phyloP scores from a whole-genome alignment of 1,284 basidiomycete species.

The Cryptococcus depauperatus region DNA sequence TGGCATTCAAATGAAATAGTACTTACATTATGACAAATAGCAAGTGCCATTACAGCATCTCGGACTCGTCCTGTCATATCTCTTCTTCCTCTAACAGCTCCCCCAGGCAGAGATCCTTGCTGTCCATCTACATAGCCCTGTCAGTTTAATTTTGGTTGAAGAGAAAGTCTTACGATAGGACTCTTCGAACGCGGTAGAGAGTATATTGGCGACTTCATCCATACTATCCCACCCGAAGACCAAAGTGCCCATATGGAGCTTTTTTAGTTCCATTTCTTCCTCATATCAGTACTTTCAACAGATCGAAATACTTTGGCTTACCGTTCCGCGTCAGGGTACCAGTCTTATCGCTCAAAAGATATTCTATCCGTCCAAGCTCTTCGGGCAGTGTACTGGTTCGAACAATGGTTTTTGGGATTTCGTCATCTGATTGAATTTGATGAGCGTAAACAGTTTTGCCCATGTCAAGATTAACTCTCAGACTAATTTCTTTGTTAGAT shows the following conservation, averaged over 20 bases:
- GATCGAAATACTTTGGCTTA: slow-evolving; percentile 39
- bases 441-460: slow-evolving; percentile 97
- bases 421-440: slow-evolving; percentile 84
- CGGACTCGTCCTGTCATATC: slow-evolving; percentile 94
- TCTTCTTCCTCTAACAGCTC: slow-evolving; percentile 58
- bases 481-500: slow-evolving; percentile 49
- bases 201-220: slow-evolving; percentile 91
- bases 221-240: slow-evolving; percentile 93
- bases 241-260: slow-evolving; percentile 97
- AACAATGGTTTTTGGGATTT: slow-evolving; percentile 93
- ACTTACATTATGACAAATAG: slow-evolving; percentile 88
- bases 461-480: slow-evolving; percentile 98
- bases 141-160: not conserved
- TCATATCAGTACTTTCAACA: slow-evolving; percentile 3
- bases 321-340: slow-evolving; percentile 97
- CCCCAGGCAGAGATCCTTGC: slow-evolving; percentile 1
- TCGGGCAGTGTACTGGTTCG: slow-evolving; percentile 94
- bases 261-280: slow-evolving; percentile 97
- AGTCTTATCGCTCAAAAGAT: slow-evolving; percentile 93
- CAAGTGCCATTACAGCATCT: slow-evolving; percentile 87
- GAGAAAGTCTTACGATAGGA: slow-evolving; percentile 16
- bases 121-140: not conserved
- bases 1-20: not conserved
- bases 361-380: slow-evolving; percentile 92
- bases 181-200: slow-evolving; percentile 68